Evolutionary conservation across 2,329 filamentous ascomycete genomes (phyloP), one percentile per base, ranked within the genome.

Genomic region (Nemania diffusa): DNA sequence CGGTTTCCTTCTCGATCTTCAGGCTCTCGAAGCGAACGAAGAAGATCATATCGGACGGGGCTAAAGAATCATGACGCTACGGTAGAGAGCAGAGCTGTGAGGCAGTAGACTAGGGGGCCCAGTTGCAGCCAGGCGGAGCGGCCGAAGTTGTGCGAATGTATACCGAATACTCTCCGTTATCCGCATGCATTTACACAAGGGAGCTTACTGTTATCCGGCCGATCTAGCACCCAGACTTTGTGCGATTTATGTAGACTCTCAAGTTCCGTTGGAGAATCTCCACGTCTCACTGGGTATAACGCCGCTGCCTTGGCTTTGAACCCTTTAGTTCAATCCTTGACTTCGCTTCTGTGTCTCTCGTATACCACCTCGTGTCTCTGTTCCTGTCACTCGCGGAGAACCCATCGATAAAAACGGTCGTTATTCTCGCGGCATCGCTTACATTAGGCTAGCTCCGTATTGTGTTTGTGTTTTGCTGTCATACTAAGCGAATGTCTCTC

Each of bases 131-230:
- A 56, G 48, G 59, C 59, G 50, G 42, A n/a, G 50, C 32, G 17
- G 40, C 55, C 59, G 60, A 64, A 32, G 56, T 67, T 6, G 42
- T 60, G 51, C 55, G 56, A 62, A 24, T 59, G 29, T 59, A 34
- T 42, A 37, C 52, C 44, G 46, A 57, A 52, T 34, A 37, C 26
- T 32, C 56, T 51, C 42, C n/a, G 22, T 32, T 46, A 5, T 26
- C 50, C 6, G 22, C 44, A 56, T 57, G 44, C 44, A 27, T 60
- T 48, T 59, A 20, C 57, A 15, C 52, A 53, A 59, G 40, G 20
- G 27, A 48, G 34, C 22, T 53, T 64, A 17, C 34, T 44, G 57
- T 34, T 57, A 27, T 32, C 58, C 50, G 34, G 34, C 9, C 13
- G 51, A 32, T 40, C 42, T 26, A 22, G 40, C 51, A 50, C 48